These are phyloP conservation scores for Penicillium digitatum DNA, from an alignment of 2,329 filamentous ascomycete genomes.

Conservation along the genomic window DNA sequence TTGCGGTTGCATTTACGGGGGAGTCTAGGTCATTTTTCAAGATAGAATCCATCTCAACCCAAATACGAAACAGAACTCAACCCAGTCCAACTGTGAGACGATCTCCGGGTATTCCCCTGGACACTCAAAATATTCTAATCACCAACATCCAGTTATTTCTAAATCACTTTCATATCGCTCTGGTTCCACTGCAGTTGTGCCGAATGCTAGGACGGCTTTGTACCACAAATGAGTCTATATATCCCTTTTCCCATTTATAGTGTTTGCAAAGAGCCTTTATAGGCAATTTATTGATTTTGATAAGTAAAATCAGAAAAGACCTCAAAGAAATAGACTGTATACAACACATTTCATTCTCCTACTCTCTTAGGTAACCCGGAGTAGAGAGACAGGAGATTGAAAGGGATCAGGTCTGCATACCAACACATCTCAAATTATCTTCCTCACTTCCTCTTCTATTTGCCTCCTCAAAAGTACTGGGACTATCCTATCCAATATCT, in stretches of 20 bases:
- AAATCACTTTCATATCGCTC: not conserved
- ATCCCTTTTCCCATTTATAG: not conserved
- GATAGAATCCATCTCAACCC: not conserved
- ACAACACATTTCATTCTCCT: no score
- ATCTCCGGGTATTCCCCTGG: not conserved
- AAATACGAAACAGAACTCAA: not conserved
- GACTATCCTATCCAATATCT: not conserved
- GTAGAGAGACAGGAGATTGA: not conserved
- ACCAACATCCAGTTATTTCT: not conserved
- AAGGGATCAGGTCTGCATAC: constrained; percentile 6
- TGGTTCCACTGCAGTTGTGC: constrained; percentile 2
- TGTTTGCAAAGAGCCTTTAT: not conserved
- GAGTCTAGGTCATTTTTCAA: not conserved
- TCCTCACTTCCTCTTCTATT: not conserved
- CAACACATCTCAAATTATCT: not conserved
- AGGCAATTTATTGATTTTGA: not conserved
- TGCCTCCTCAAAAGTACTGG: not conserved
- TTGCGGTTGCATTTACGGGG: constrained; percentile 7
- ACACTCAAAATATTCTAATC: not conserved
- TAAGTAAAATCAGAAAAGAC: not conserved
- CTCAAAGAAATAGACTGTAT: not conserved
- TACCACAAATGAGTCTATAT: not conserved
- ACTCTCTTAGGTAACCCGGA: not conserved
- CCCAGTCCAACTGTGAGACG: not conserved
- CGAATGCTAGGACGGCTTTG: constrained; percentile 2